A percentile compares a stretch with the other conserved stretches of the same genome.
Conservation (phyloP, 1,139 yeast species). For the Lodderomyces metapsilosis region DNA sequence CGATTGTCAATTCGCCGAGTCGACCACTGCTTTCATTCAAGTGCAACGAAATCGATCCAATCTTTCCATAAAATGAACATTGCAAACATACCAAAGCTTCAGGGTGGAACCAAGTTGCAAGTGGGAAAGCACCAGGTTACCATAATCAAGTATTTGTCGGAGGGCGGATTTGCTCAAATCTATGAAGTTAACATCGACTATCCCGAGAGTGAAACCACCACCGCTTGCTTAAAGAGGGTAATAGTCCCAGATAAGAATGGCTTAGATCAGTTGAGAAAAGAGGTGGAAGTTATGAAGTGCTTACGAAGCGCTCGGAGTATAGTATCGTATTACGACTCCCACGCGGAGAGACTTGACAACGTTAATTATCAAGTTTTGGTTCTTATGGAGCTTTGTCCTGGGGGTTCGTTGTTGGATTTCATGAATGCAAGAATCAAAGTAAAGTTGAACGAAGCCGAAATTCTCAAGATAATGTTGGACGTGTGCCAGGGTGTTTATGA, state of each 20-base stretch:
- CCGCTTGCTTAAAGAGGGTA: constrained; percentile 73
- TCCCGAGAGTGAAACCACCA: constrained; percentile 30
- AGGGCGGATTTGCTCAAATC: constrained; percentile 56
- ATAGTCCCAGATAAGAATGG: constrained; percentile 71
- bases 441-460: constrained; percentile 60
- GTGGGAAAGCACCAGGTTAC: constrained; percentile 45
- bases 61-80: not conserved
- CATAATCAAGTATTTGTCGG: constrained; percentile 40
- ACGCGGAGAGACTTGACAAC: constrained; percentile 61
- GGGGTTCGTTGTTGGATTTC: constrained; percentile 67
- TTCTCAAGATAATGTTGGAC: constrained; percentile 65
- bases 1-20: not conserved
- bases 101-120: constrained; percentile 39
- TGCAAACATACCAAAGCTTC: constrained; percentile 26
- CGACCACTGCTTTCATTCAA: not conserved
- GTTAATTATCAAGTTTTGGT: constrained; percentile 70
- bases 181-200: constrained; percentile 49
- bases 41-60: not conserved
- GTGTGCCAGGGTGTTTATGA: constrained; percentile 66
- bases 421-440: constrained; percentile 71
- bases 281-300: constrained; percentile 79
- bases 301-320: constrained; percentile 55
- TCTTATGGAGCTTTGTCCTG: constrained; percentile 76
- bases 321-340: constrained; percentile 72
- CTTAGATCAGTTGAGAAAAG: constrained; percentile 62